Evolutionary conservation across 257 asterid genomes (phyloP).

Genomic region (Asclepias syriaca): DNA sequence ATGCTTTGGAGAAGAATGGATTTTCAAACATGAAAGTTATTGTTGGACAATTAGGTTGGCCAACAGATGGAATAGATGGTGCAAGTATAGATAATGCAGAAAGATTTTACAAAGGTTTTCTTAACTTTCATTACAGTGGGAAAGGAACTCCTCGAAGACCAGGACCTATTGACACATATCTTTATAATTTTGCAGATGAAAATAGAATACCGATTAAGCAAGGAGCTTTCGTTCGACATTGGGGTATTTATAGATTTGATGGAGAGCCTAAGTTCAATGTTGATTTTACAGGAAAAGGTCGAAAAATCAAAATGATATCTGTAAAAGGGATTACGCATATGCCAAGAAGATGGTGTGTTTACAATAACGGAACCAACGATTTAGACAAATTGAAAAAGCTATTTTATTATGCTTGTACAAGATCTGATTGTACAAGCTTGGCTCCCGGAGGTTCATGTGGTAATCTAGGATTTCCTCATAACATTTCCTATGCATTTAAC

Average conservation of each 20-base stretch:
- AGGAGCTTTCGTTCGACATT: conserved; percentile 59
- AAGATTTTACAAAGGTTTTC: conserved; percentile 50
- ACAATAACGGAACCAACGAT: conserved; percentile 14
- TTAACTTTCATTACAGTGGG: conserved; percentile 36
- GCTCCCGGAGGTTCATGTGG: conserved; percentile 23
- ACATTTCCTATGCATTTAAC: conserved; percentile 48
- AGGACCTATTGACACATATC: conserved; percentile 40
- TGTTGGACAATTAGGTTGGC: conserved; percentile 80
- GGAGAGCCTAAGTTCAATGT: conserved; percentile 59
- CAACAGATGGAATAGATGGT: conserved; percentile 50
- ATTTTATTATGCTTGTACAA: conserved; percentile 25
- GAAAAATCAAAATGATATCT: conserved; percentile 26
- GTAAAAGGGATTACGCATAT: conserved; percentile 46
- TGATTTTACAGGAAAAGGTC: conserved; percentile 44
- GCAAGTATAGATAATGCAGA: conserved; percentile 37
- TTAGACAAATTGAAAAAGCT: background rate
- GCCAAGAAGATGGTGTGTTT: conserved; percentile 55
- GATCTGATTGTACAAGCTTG: conserved; percentile 43
- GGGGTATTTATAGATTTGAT: conserved; percentile 65
- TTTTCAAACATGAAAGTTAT: conserved; percentile 27
- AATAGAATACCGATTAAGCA: conserved; percentile 40
- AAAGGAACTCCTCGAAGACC: conserved; percentile 60
- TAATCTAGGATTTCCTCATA: conserved; percentile 1
- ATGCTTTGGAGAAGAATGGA: conserved; percentile 41
- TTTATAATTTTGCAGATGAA: conserved; percentile 63